Base-by-base conservation (phyloP, 345 rosid genomes). In the Citrus medica region DNA sequence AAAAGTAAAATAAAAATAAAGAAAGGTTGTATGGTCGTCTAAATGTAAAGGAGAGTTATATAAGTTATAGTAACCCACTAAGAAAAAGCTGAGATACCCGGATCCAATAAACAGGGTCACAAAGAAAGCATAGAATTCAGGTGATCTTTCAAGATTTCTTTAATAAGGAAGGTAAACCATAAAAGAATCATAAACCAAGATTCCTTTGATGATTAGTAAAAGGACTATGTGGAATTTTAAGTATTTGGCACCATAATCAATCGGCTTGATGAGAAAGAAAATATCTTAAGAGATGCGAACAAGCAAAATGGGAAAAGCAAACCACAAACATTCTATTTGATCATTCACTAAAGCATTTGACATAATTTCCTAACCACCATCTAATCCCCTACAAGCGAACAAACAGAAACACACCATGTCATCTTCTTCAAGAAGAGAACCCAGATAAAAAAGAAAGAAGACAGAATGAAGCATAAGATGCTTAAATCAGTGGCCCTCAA, bases 391-490 rank as follows among this genome's bases (percentile, higher is more conserved):
- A 55, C 32, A 59, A 35, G 60, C 5, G 35, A 67, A 76, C 67
- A 78, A 72, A 64, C 67, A 22, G 73, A 21, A 74, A 75, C 25
- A 33, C 66, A 71, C 30, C n/a, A 24, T 53, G 40, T 76, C 80
- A 71, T 40, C 19, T 69, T 86, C 82, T 69, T 86, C 82, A 75
- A 40, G 74, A 38, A 68, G 66, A 67, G 79, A 69, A 30, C 65
- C 78, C 71, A 67, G 40, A 65, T 35, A 64, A 63, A 77, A 48
- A 53, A 1, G 73, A 82, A 28, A 16, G 71, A 82, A 28, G 40
- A 64, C 25, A 79, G 75, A 81, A 74, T 75, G 78, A 75, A 78
- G 88, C 80, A 86, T 84, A 69, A 70, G 88, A 85, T 88, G 85
- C 90, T 82, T 73, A 35, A 76, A 64, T 75, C 78, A 73, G 86